Evolutionary conservation across 108 stramenopile genomes (phyloP).

Genomic region (Cyclotella baltica): DNA sequence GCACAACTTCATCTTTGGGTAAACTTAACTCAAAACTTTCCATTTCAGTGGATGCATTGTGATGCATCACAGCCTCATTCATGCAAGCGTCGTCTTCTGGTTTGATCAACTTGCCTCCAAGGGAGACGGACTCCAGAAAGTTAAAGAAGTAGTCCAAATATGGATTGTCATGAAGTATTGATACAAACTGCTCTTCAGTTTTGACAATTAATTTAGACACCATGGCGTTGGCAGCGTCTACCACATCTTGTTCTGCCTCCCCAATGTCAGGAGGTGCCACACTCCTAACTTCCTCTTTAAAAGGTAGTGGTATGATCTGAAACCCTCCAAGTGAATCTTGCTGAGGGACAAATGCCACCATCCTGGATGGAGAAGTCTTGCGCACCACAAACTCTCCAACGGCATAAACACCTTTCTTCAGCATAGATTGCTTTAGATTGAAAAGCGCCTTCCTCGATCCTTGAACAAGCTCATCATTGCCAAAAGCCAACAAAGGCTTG

Average conservation of each 20-base stretch:
- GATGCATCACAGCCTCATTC: conserved; percentile 50
- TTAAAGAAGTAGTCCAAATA: conserved; percentile 68
- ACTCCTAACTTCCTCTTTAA: conserved; percentile 60
- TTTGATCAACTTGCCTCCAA: conserved; percentile 48
- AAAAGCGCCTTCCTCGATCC: conserved; percentile 68
- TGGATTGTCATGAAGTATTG: conserved; percentile 62
- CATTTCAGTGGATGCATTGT: conserved; percentile 55
- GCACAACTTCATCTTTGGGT: conserved; percentile 56
- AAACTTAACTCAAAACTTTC: conserved; percentile 54
- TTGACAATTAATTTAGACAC: conserved; percentile 52
- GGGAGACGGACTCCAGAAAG: conserved; percentile 70
- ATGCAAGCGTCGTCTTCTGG: conserved; percentile 51
- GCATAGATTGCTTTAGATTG: conserved; percentile 71
- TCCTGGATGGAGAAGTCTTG: conserved; percentile 48
- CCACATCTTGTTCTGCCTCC: conserved; percentile 50
- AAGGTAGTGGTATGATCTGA: conserved; percentile 64
- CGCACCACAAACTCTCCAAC: conserved; percentile 74
- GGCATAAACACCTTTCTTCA: conserved; percentile 70
- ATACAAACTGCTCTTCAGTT: conserved; percentile 59
- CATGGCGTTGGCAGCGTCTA: conserved; percentile 67
- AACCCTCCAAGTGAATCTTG: conserved; percentile 56
- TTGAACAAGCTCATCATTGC: conserved; percentile 58
- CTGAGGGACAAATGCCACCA: conserved; percentile 74
- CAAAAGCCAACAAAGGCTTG: conserved; percentile 57
- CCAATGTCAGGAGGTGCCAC: conserved; percentile 23